Base-by-base conservation (phyloP, 2,329 filamentous ascomycete genomes). In the Pseudodiploospora longispora region DNA sequence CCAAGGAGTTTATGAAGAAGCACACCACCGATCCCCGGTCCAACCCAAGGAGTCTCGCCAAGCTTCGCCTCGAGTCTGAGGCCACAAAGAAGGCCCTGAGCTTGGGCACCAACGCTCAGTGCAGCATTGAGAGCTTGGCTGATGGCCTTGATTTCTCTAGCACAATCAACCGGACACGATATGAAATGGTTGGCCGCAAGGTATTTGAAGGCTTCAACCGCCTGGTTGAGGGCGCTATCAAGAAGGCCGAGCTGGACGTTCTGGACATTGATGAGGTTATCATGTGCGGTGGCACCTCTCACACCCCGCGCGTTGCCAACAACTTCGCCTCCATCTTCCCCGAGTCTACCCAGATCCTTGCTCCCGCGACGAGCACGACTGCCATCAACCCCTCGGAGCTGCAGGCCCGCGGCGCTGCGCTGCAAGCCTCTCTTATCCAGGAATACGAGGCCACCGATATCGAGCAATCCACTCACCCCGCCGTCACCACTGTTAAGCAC, bases 1-100 rank as follows among this genome's bases (percentile, higher is more conserved):
- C 91, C 56, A 98, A 98, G 76, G 93, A 98, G 69, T 98, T 98
- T 71, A 78, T 93, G 61, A 97, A 98, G 80, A 95, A 95, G 77
- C 80, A 97, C 78, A 84, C 83, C 71, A 80, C 80, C 46, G 93
- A 97, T 66, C 93, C 93, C 27, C 80, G 90, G 55, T 77, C 83
- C 60, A 87, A 93, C 62, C 75, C 83, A 44, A 83, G 83, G 58
- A 85, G 85, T 57, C 71, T 96, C 56, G 90, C 93, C 49, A 98
- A 97, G 77, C 74, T 98, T 54, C 91, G 88, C 68, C 76, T 89
- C 39, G 93, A 97, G 72, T 79, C 88, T 52, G 93, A 98, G 70
- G 78, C 83, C 40, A 84, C 90, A 56, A 96, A 95, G 78, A 93
- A 93, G 72, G 83, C 90, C 27, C 79, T 98, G 48, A 93, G 85